These are phyloP conservation scores for Aspergillus udagawae DNA, from an alignment of 2,329 filamentous ascomycete genomes.

Conservation along the genomic window DNA sequence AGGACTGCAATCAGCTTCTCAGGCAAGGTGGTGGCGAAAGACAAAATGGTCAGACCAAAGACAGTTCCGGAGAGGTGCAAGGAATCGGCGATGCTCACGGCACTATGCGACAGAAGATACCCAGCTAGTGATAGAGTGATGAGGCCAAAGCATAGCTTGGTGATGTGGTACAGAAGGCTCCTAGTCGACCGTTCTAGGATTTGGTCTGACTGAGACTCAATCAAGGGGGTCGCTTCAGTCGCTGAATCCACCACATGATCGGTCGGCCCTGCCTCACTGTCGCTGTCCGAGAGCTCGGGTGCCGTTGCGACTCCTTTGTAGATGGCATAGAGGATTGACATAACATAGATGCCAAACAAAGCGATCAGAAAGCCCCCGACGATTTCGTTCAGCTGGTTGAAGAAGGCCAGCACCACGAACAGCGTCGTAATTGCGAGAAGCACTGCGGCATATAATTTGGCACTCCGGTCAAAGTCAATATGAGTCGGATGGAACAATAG, in stretches of 20 bases:
- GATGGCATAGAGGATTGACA: slow-evolving; percentile 45
- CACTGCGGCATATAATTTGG: slow-evolving; percentile 46
- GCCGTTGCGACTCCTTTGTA: slow-evolving; percentile 40
- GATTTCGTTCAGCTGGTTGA: slow-evolving; percentile 31
- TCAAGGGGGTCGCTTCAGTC: slow-evolving; percentile 17
- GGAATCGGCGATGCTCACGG: slow-evolving; percentile 38
- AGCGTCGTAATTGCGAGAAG: slow-evolving; percentile 41
- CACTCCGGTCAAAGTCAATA: slow-evolving; percentile 45
- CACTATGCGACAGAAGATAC: slow-evolving; percentile 47
- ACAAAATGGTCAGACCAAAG: slow-evolving; percentile 47
- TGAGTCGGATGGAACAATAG: slow-evolving; percentile 40
- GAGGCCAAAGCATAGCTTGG: slow-evolving; percentile 44
- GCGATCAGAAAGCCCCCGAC: slow-evolving; percentile 40
- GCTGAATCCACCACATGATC: slow-evolving; percentile 2
- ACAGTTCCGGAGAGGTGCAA: slow-evolving; percentile 45
- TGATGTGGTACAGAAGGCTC: slow-evolving; percentile 36
- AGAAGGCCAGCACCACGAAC: slow-evolving; percentile 35
- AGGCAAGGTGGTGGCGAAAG: slow-evolving; percentile 52
- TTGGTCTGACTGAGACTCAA: slow-evolving; percentile 4
- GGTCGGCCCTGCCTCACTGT: slow-evolving; percentile 31
- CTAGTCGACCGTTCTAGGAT: slow-evolving; percentile 7
- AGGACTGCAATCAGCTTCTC: slow-evolving; percentile 52
- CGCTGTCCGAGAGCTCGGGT: slow-evolving; percentile 42
- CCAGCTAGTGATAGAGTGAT: slow-evolving; percentile 44
- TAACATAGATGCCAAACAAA: slow-evolving; percentile 44